phyloP scores from a whole-genome alignment of 768 basidiomycete species.

The Kwoniella pini region DNA sequence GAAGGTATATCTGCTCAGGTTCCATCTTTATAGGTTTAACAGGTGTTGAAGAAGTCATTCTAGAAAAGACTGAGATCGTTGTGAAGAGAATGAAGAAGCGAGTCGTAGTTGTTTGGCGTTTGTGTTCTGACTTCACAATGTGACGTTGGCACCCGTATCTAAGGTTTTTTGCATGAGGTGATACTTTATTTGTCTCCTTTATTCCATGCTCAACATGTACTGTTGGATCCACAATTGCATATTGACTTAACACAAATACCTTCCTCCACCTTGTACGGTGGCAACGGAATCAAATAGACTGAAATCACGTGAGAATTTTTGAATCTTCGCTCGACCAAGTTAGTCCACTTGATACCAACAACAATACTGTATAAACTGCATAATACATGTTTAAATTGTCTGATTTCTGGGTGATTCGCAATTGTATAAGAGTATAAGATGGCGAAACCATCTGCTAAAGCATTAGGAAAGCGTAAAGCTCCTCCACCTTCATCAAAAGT shows the following conservation, averaged over 20 bases:
- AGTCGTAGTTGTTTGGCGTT: constrained; percentile 3
- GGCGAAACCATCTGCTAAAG: constrained; percentile 34
- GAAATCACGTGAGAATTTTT: constrained; percentile 29
- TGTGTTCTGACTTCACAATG: too few species aligned
- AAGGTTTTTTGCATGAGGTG: too few species aligned
- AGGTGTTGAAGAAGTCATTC: constrained; percentile 13
- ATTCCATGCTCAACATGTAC: too few species aligned
- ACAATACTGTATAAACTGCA: not conserved
- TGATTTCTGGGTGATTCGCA: too few species aligned
- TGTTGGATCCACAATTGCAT: too few species aligned
- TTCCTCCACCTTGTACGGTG: not conserved
- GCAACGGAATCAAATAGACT: constrained; percentile 7
- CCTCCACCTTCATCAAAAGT: constrained; percentile 24
- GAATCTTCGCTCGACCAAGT: not conserved
- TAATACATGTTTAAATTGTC: too few species aligned
- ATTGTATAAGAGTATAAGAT: too few species aligned
- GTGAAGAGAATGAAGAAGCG: not conserved
- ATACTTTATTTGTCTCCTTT: too few species aligned
- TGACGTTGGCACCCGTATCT: too few species aligned
- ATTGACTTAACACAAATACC: too few species aligned
- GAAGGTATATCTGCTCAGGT: constrained; percentile 37
- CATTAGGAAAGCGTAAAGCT: constrained; percentile 41
- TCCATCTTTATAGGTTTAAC: constrained; percentile 35
- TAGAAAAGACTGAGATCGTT: not conserved
- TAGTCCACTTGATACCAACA: not conserved